These are phyloP conservation scores for Lactuca saligna DNA, from an alignment of 129 eudicot genomes.

Conservation along the genomic window DNA sequence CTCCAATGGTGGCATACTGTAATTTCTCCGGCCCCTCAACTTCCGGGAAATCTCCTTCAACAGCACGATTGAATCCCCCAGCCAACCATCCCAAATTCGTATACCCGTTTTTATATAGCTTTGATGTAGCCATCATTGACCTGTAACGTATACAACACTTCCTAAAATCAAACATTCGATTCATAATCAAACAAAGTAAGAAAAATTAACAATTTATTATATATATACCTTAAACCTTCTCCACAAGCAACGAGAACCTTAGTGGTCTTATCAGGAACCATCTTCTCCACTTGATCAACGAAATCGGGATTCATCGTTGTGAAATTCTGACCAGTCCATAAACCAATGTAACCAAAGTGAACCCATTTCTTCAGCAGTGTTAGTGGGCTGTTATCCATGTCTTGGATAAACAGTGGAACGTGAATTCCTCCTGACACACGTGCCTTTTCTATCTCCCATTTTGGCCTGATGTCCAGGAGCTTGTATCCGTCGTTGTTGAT, in stretches of 20 bases:
- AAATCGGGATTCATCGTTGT: slow-evolving; percentile 77
- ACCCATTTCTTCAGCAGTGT: slow-evolving; percentile 93
- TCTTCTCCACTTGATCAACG: slow-evolving; percentile 50
- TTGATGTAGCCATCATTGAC: slow-evolving; percentile 77
- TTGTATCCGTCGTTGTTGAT: slow-evolving; percentile 52
- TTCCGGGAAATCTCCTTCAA: slow-evolving; percentile 60
- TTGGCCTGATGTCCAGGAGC: slow-evolving; percentile 78
- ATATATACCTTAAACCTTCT: slow-evolving; percentile 94
- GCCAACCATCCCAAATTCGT: slow-evolving; percentile 78
- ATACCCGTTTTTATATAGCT: slow-evolving; percentile 71
- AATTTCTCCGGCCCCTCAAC: slow-evolving; percentile 85
- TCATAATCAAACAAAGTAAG: background rate
- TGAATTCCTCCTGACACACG: slow-evolving; percentile 77
- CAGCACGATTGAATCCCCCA: slow-evolving; percentile 72
- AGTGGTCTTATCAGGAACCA: slow-evolving; percentile 63
- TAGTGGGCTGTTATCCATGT: slow-evolving; percentile 61
- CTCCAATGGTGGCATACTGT: slow-evolving; percentile 93
- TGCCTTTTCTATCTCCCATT: slow-evolving; percentile 91
- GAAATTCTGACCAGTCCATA: slow-evolving; percentile 87
- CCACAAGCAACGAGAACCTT: slow-evolving; percentile 92
- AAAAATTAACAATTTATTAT: background rate
- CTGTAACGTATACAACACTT: slow-evolving; percentile 22
- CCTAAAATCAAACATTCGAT: background rate
- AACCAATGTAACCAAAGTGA: slow-evolving; percentile 91
- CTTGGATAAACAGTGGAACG: slow-evolving; percentile 83